Percentiles rank a stretch among this genome's conserved stretches.
Conservation (phyloP, 1,139 yeast genomes). For the Geotrichum reessii region DNA sequence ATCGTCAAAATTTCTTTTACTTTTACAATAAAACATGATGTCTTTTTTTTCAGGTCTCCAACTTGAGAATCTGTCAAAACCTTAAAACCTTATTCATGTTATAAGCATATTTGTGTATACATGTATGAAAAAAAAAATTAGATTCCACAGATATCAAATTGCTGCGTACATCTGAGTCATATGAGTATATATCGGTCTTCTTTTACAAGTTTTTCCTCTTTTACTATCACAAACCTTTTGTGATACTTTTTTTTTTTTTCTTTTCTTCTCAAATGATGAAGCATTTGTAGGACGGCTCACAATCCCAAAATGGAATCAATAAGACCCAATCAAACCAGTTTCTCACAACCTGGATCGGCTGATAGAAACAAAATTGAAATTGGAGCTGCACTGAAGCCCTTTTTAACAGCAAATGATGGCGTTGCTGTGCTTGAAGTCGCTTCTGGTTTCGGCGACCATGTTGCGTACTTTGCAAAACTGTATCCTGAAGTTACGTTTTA, state of each 20-base stretch:
- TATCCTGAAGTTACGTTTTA: constrained; percentile 2
- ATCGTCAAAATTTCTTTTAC: too few species aligned
- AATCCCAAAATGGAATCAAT: neutral
- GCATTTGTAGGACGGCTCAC: too few species aligned
- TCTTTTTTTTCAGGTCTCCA: too few species aligned
- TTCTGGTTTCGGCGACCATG: constrained; percentile 12
- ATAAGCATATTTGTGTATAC: too few species aligned
- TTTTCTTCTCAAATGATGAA: too few species aligned
- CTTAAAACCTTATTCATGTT: too few species aligned
- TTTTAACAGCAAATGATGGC: neutral
- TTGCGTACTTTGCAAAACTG: neutral
- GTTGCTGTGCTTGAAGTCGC: constrained; percentile 7
- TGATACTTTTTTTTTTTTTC: too few species aligned
- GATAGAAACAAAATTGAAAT: constrained; percentile 5
- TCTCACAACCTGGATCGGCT: constrained; percentile 3
- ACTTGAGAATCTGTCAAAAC: too few species aligned
- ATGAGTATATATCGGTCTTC: neutral
- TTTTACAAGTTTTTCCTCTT: neutral
- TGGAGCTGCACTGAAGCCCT: neutral
- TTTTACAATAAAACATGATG: too few species aligned
- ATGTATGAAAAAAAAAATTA: too few species aligned
- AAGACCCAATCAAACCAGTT: neutral
- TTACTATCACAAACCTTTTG: neutral
- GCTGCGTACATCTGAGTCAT: neutral
- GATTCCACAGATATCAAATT: too few species aligned